These are phyloP conservation scores for Geranomyces michiganensis DNA, from an alignment of 192 early-diverging fungal genomes.

Conservation along the genomic window DNA sequence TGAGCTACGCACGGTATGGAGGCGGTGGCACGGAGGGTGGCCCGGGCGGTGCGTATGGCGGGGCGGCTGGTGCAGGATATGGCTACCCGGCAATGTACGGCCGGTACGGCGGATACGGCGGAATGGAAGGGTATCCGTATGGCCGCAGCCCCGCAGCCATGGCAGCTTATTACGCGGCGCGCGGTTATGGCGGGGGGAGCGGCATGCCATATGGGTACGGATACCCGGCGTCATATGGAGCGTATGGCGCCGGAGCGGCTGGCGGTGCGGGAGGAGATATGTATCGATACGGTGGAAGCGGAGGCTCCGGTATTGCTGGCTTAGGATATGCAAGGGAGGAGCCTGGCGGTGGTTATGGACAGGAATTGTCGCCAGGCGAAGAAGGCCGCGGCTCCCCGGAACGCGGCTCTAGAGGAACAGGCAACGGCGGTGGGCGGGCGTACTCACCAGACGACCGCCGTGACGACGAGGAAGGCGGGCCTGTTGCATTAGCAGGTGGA, in stretches of 20 bases:
- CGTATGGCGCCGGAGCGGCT: no score
- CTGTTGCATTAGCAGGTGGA: conserved; percentile 27
- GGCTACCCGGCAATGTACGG: conserved; percentile 42
- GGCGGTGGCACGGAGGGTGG: conserved; percentile 26
- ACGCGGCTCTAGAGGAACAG: conserved; percentile 24
- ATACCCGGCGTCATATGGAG: not conserved
- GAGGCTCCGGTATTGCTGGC: conserved; percentile 18
- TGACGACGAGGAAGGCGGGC: conserved; percentile 33
- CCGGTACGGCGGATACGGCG: conserved; percentile 36
- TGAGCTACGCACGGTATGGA: conserved; percentile 36
- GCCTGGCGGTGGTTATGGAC: conserved; percentile 3
- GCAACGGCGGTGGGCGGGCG: conserved; percentile 21
- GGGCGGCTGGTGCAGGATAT: conserved; percentile 19
- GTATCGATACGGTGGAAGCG: conserved; percentile 20
- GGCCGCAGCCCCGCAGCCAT: conserved; percentile 6
- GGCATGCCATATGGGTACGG: conserved; percentile 28
- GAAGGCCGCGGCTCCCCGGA: conserved; percentile 15
- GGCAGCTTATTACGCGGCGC: conserved; percentile 26
- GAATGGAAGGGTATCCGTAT: conserved; percentile 14
- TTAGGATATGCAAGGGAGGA: not conserved
- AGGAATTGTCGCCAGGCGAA: not conserved
- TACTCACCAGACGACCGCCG: conserved; percentile 35
- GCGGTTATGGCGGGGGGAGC: not conserved
- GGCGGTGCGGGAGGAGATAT: no score
- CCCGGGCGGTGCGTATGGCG: conserved; percentile 30